Evolutionary conservation across 345 rosid species (phyloP), one percentile per base, ranked within the genome.

Genomic region (Bruguiera parviflora): DNA sequence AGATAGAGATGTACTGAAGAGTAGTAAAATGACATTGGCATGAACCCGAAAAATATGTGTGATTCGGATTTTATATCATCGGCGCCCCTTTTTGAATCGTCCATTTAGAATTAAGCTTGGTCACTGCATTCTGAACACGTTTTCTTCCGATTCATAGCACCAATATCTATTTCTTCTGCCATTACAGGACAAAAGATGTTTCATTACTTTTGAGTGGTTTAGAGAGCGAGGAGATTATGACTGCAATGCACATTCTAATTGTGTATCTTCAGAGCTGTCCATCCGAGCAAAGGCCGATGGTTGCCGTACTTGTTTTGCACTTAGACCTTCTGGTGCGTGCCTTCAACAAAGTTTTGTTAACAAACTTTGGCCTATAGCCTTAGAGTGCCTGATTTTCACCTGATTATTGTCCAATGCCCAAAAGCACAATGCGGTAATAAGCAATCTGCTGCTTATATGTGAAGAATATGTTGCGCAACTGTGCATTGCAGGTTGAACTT

Each of bases 301-400:
- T 82, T 72, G 83, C 88, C 31, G 67, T 79, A 33, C 84, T 87
- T 39, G 75, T 85, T 47, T 63, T 88, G 62, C 84, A 81, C 75
- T 73, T 88, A 27, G 84, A 84, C 73, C 82, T 77, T 59, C 66
- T 74, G 83, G 92, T 87, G 75, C 52, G 66, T 63, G 70, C 8
- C 51, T 47, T 47, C 37, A 25, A 7, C 65, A 53, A 63, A 18
- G 13, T 49, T 47, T 53, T 64, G 46, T 4, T 21, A 18, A 39
- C 24, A 27, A 32, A 16, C 39, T 5, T 35, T 53, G 24, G 57
- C 20, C 5, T n/a, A 19, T n/a, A 24, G n/a, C 24, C 25, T 24
- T 24, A 7, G 4, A 53, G n/a, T n/a, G 57, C 24, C n/a, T 19
- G 22, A 53, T 53, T 8, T 53, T 53, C 25, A 20, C 19, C n/a